Conservation (phyloP, 345 rosid species). For the Citrus medica region DNA sequence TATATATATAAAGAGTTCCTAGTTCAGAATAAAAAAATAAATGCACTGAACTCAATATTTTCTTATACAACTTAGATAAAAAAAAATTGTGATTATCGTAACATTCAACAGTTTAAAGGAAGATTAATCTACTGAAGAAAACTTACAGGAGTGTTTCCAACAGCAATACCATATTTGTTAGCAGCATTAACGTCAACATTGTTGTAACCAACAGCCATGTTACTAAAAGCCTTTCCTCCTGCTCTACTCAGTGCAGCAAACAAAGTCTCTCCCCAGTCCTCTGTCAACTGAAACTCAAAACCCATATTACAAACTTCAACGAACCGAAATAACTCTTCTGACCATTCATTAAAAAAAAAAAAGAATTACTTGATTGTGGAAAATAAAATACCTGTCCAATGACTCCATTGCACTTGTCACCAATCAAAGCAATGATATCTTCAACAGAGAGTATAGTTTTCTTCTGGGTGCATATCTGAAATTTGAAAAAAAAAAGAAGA, state of each 20-base stretch:
- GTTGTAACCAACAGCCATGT: constrained; percentile 99
- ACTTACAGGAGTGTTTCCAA: constrained; percentile 95
- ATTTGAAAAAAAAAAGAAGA: background rate
- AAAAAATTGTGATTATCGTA: too few relatives aligned
- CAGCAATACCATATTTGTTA: constrained; percentile 86
- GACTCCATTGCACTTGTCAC: constrained; percentile 90
- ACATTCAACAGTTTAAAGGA: background rate
- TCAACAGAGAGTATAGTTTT: constrained; percentile 93
- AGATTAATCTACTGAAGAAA: background rate
- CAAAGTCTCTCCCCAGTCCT: constrained; percentile 94
- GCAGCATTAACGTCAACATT: constrained; percentile 96
- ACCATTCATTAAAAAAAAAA: too few relatives aligned
- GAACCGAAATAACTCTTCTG: background rate
- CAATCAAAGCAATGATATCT: constrained; percentile 82
- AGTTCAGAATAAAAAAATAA: too few relatives aligned
- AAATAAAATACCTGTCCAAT: constrained; percentile 71
- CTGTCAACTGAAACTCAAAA: constrained; percentile 61
- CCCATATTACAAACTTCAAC: background rate
- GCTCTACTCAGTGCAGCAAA: constrained; percentile 88
- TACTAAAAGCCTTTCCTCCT: constrained; percentile 90
- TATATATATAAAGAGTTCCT: too few relatives aligned
- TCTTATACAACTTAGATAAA: background rate
- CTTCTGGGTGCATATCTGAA: constrained; percentile 85
- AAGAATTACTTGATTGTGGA: background rate
- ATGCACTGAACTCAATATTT: too few relatives aligned